Evolutionary conservation across 164 flowering plant species (phyloP).

Genomic region (Tetracentron sinense): DNA sequence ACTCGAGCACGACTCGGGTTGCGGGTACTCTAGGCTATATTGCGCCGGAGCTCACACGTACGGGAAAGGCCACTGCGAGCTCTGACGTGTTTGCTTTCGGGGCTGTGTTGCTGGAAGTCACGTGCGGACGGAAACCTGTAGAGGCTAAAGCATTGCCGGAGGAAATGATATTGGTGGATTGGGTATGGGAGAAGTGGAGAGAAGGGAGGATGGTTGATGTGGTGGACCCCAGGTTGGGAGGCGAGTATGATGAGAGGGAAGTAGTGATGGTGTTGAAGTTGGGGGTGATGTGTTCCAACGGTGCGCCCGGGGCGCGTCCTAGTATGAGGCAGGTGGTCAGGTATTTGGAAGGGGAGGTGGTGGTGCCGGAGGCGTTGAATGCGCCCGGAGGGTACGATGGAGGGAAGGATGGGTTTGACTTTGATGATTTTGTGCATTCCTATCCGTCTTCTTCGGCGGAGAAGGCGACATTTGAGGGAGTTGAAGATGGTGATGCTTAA

Average conservation of each 20-base stretch:
- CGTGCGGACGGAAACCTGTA: constrained; percentile 60
- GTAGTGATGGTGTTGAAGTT: constrained; percentile 35
- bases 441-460: constrained; percentile 28
- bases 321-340: constrained; percentile 48
- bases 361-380: constrained; percentile 21
- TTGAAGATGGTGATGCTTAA: too few species aligned
- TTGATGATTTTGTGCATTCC: constrained; percentile 29
- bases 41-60: constrained; percentile 59
- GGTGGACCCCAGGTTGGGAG: constrained; percentile 35
- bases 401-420: constrained; percentile 12
- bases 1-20: constrained; percentile 50
- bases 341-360: constrained; percentile 43
- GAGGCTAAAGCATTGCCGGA: constrained; percentile 45
- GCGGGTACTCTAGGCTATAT: constrained; percentile 67
- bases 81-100: constrained; percentile 64
- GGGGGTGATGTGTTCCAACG: constrained; percentile 49
- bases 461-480: too few species aligned
- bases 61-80: constrained; percentile 47
- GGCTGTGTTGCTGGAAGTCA: constrained; percentile 52
- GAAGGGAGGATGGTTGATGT: constrained; percentile 34
- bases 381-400: constrained; percentile 12
- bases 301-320: constrained; percentile 29
- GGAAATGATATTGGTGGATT: constrained; percentile 51
- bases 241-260: constrained; percentile 31
- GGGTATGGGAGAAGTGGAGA: constrained; percentile 47